A percentile compares a stretch with the other conserved stretches of the same genome.
Evolutionary conservation across 192 early-diverging fungal genomes (phyloP).

Genomic region (Coemansia guatemalensis): DNA sequence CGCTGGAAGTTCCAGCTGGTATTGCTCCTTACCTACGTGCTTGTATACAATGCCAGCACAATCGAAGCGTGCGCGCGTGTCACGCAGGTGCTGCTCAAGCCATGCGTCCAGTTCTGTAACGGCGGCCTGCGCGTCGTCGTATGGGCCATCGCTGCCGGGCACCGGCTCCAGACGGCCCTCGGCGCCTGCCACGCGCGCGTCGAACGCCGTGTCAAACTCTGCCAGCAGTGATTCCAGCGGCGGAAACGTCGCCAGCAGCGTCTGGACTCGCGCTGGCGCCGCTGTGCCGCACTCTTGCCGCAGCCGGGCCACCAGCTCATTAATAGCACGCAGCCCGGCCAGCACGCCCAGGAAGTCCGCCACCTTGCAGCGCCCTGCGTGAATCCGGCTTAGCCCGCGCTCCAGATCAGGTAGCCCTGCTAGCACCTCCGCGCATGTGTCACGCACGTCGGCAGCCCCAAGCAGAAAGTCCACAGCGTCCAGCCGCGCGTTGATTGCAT

Average conservation of each 20-base stretch:
- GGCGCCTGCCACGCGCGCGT: constrained; percentile 59
- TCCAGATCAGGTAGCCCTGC: constrained; percentile 81
- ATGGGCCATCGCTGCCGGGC: constrained; percentile 75
- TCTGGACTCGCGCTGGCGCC: constrained; percentile 22
- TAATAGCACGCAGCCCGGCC: constrained; percentile 54
- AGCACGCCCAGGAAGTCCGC: constrained; percentile 80
- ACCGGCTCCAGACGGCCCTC: constrained; percentile 65
- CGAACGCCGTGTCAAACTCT: constrained; percentile 76
- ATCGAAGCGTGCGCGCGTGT: constrained; percentile 63
- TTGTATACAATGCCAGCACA: constrained; percentile 76
- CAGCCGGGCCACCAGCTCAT: constrained; percentile 15
- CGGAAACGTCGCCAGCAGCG: constrained; percentile 55
- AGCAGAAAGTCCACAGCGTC: constrained; percentile 87
- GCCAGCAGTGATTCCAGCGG: constrained; percentile 61
- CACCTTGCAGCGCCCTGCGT: constrained; percentile 80
- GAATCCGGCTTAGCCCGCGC: constrained; percentile 85
- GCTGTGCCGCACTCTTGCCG: not conserved
- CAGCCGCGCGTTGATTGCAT: constrained; percentile 78
- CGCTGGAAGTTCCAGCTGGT: constrained; percentile 87
- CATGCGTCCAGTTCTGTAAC: constrained; percentile 63
- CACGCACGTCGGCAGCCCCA: constrained; percentile 52
- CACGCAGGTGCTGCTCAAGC: constrained; percentile 67
- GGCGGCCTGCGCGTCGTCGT: constrained; percentile 63
- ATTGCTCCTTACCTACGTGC: constrained; percentile 93
- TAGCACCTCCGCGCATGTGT: constrained; percentile 52